Percentiles rank a stretch among this genome's conserved stretches.
phyloP scores from a whole-genome alignment of 768 basidiomycete species.

The Russula brevipes region DNA sequence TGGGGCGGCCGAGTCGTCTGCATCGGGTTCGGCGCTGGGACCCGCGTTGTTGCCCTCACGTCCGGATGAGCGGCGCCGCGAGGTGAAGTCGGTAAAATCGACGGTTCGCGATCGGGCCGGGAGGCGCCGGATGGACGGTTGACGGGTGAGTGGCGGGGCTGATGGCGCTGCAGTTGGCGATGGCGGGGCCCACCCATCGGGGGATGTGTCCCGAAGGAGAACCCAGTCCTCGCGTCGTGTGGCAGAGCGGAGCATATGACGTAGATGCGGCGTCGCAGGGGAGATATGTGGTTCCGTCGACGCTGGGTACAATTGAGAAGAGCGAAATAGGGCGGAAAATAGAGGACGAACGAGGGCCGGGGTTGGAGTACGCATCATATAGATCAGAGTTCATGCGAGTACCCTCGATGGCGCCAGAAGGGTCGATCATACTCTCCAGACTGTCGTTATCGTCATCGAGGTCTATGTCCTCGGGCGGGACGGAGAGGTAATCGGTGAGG shows the following conservation, averaged over 20 bases:
- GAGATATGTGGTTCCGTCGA: slow-evolving; percentile 9
- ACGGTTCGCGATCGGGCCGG: slow-evolving; percentile 47
- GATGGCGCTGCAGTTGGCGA: slow-evolving; percentile 1
- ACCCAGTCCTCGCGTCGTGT: slow-evolving; percentile 22
- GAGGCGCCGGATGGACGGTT: slow-evolving; percentile 54
- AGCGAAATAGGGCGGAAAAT: background rate
- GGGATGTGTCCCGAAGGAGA: slow-evolving; percentile 12
- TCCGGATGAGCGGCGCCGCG: slow-evolving; percentile 53
- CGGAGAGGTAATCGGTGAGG: slow-evolving; percentile 48
- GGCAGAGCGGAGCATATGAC: slow-evolving; percentile 9
- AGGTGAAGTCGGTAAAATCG: slow-evolving; percentile 70
- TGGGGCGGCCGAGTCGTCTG: slow-evolving; percentile 12
- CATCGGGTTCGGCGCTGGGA: slow-evolving; percentile 15
- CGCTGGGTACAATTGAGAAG: background rate
- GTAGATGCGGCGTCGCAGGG: slow-evolving; percentile 12
- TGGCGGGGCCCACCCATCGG: slow-evolving; percentile 19
- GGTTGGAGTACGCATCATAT: slow-evolving; percentile 52
- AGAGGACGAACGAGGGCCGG: slow-evolving; percentile 12
- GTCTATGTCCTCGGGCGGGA: slow-evolving; percentile 52
- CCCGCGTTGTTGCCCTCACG: slow-evolving; percentile 30
- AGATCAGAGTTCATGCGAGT: slow-evolving; percentile 54
- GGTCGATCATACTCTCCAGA: slow-evolving; percentile 40
- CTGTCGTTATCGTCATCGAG: slow-evolving; percentile 59
- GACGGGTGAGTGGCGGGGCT: slow-evolving; percentile 42
- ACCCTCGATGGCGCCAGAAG: slow-evolving; percentile 44